Percentiles rank a stretch among this genome's conserved stretches.
Conservation (phyloP, 2,329 filamentous ascomycete species). For the Pseudocercospora fijiensis region DNA sequence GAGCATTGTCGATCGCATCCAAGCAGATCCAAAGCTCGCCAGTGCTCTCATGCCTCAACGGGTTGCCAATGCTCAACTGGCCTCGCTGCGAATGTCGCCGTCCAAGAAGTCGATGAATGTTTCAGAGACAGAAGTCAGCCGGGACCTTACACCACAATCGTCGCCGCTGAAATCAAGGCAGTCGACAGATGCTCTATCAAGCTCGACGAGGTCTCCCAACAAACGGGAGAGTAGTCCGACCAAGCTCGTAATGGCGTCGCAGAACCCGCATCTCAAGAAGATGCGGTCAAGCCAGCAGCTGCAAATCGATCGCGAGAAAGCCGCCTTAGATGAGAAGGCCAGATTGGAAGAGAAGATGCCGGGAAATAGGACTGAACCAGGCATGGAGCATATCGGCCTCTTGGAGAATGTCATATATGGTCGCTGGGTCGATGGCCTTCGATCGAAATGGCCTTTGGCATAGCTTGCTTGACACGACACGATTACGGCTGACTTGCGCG, state of each 20-base stretch:
- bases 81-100: constrained; percentile 34
- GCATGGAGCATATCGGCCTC: constrained; percentile 90
- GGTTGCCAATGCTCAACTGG: constrained; percentile 39
- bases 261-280: constrained; percentile 81
- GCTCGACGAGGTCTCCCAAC: constrained; percentile 23
- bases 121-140: constrained; percentile 22
- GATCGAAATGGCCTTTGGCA: constrained; percentile 46
- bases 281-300: constrained; percentile 55
- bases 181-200: constrained; percentile 13
- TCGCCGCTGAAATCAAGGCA: constrained; percentile 29
- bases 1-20: constrained; percentile 70
- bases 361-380: constrained; percentile 57
- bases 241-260: constrained; percentile 75
- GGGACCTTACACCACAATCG: constrained; percentile 31
- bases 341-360: constrained; percentile 54
- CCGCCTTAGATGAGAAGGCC: constrained; percentile 52
- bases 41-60: constrained; percentile 44
- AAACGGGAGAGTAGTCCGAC: constrained; percentile 38
- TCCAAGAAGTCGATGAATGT: constrained; percentile 28
- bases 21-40: constrained; percentile 65
- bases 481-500: neutral
- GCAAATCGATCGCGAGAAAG: constrained; percentile 48
- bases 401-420: constrained; percentile 87
- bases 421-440: constrained; percentile 83
- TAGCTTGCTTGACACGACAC: constrained; percentile 19